Conservation (phyloP, 1,139 yeast species). For the Yamadazyma pseudoaaseri region DNA sequence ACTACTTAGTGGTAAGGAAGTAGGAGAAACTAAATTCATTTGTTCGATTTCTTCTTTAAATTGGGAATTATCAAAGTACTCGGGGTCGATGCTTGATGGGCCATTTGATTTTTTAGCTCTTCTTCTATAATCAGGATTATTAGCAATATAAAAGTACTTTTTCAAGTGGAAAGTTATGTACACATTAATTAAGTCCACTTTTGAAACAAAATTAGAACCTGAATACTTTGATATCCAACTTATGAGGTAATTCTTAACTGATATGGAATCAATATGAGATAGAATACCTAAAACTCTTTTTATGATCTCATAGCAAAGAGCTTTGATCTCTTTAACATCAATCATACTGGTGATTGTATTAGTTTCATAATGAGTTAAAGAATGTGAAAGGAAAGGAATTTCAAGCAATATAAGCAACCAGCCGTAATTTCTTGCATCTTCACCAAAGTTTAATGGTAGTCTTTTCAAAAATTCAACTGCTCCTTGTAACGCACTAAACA, state of each 20-base stretch:
- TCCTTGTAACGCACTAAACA: constrained; percentile 50
- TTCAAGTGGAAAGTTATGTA: constrained; percentile 64
- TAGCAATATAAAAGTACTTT: constrained; percentile 35
- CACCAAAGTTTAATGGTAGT: constrained; percentile 30
- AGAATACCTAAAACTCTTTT: constrained; percentile 67
- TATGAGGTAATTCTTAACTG: constrained; percentile 44
- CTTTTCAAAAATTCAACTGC: constrained; percentile 48
- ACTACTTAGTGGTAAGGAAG: constrained; percentile 10
- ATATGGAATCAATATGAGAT: constrained; percentile 45
- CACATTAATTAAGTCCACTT: constrained; percentile 57
- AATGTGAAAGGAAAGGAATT: constrained; percentile 54
- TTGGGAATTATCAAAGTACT: constrained; percentile 18
- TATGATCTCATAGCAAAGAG: constrained; percentile 60
- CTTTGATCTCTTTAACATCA: constrained; percentile 51
- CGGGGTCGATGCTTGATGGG: constrained; percentile 14
- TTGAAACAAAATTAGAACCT: constrained; percentile 36
- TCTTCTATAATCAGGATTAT: constrained; percentile 27
- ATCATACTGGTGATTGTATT: constrained; percentile 22
- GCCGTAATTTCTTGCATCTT: constrained; percentile 37
- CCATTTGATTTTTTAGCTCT: constrained; percentile 4
- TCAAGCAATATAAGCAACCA: constrained; percentile 66
- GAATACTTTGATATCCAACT: constrained; percentile 58
- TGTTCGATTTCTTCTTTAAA: constrained; percentile 19
- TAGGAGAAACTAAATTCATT: constrained; percentile 13
- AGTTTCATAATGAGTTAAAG: constrained; percentile 33